These are phyloP conservation scores for Colletotrichum gloeosporioides DNA, from an alignment of 2,329 filamentous ascomycete genomes.

Conservation along the genomic window DNA sequence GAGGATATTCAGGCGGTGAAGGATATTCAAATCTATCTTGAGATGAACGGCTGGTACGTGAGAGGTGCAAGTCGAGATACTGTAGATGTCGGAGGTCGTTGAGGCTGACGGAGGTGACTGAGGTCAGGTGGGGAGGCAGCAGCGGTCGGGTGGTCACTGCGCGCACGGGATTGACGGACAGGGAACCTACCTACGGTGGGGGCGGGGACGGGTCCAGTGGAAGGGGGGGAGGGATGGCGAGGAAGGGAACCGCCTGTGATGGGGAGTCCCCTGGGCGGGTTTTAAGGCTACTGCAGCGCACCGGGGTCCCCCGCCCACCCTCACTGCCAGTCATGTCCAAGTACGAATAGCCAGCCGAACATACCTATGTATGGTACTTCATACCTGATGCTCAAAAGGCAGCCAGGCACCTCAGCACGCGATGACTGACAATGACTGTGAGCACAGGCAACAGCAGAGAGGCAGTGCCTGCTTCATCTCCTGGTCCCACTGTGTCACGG, in stretches of 20 bases:
- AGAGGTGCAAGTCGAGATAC: neutral
- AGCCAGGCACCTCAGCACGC: neutral
- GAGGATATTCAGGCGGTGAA: neutral
- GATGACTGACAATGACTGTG: neutral
- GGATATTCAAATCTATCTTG: neutral
- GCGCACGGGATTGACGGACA: neutral
- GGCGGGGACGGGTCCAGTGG: neutral
- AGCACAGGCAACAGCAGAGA: neutral
- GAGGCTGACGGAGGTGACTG: constrained; percentile 4
- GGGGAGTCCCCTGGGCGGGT: neutral
- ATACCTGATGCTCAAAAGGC: neutral
- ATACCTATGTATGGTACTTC: neutral
- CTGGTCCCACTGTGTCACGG: neutral
- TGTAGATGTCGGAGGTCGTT: neutral
- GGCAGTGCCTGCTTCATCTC: neutral
- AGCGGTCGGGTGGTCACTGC: neutral
- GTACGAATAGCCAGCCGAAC: neutral
- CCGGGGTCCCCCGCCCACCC: neutral
- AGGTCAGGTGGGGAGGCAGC: neutral
- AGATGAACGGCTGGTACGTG: neutral
- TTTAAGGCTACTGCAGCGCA: neutral
- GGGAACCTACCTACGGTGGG: neutral
- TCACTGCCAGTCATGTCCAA: neutral
- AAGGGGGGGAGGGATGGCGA: neutral
- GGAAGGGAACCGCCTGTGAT: neutral